Percentiles rank a stretch among this genome's conserved stretches.
Evolutionary conservation across 495 filamentous ascomycete species (phyloP).

Genomic region (Aspergillus saccharolyticus): DNA sequence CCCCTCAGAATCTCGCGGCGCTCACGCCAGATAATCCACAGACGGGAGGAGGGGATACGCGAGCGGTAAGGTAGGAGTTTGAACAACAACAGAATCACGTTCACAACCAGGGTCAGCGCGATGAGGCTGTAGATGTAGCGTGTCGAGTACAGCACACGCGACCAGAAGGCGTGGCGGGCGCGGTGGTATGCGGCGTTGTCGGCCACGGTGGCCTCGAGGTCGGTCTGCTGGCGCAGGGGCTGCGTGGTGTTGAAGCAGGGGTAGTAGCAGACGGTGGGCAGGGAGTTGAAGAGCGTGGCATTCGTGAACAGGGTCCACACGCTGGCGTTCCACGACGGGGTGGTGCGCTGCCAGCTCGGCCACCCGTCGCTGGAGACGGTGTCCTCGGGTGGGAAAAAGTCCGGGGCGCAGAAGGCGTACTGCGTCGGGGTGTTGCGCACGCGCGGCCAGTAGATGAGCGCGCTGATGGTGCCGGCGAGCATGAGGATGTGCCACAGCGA

Average conservation of each 20-base stretch:
- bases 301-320: slow-evolving; percentile 29
- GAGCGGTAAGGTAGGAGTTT: slow-evolving; percentile 26
- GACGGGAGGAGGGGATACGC: slow-evolving; percentile 23
- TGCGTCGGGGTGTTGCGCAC: slow-evolving; percentile 17
- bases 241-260: slow-evolving; percentile 34
- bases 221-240: slow-evolving; percentile 19
- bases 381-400: slow-evolving; percentile 17
- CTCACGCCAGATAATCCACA: slow-evolving; percentile 23
- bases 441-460: slow-evolving; percentile 21
- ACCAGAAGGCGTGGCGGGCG: slow-evolving; percentile 15
- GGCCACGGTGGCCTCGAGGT: slow-evolving; percentile 15
- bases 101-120: slow-evolving; percentile 22
- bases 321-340: slow-evolving; percentile 28
- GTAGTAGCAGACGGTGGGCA: slow-evolving; percentile 28
- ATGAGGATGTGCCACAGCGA: slow-evolving; percentile 31
- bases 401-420: slow-evolving; percentile 33
- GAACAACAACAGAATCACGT: slow-evolving; percentile 22
- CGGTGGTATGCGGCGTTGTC: slow-evolving; percentile 4
- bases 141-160: slow-evolving; percentile 23
- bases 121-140: slow-evolving; percentile 34
- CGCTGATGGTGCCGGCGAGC: slow-evolving; percentile 28
- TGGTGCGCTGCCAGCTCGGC: slow-evolving; percentile 19
- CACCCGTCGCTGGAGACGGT: slow-evolving; percentile 28
- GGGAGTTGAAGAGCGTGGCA: slow-evolving; percentile 14
- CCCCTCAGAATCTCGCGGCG: slow-evolving; percentile 18